Base-by-base conservation (phyloP, 2,329 filamentous ascomycete species). In the Neophaeococcomyces aloes region DNA sequence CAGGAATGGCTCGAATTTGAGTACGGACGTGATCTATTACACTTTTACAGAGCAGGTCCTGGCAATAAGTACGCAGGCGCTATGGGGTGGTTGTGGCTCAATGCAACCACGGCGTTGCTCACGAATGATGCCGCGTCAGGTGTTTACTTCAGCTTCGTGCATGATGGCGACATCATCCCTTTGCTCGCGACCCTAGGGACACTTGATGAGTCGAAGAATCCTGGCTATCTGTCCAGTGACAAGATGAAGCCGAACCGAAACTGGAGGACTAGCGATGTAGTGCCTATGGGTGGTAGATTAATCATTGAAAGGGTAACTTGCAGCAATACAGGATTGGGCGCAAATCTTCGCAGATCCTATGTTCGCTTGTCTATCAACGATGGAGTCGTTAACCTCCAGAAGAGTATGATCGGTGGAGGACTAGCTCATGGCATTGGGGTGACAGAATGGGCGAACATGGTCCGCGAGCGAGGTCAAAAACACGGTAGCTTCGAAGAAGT, bases 21-120 rank as follows among this genome's bases (percentile, higher is more conserved):
- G 51, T 78, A 78, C 52, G 75, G 73, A 2, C 65, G 75, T 23
- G 75, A 78, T 53, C 32, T 78, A 3, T 56, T 75, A 11, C 74
- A 78, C 52, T 78, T 74, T 55, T 78, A 78, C 55, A 67, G 75
- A 23, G 67, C 71, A 7, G 75, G 75, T 0, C 72, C 74, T 1
- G 75, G 75, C 1, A 76, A 74, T 46, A 62, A 59, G 23, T 78
- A 74, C 50, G 68, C 67, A 2, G 62, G 64, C 4, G 61, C 65
- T 1, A 74, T 78, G 71, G 75, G 75, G 2, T 74, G 66, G 67
- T 56, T 76, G 7, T 79, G 72, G 70, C 52, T 79, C 35, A 75
- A 78, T 55, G 72, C 74, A 3, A 78, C 74, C 0, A 61, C 66
- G 5, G 61, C 66, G 36, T 55, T 78, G 29, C 57, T 78, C 44